A percentile compares a stretch with the other conserved stretches of the same genome.
phyloP scores from a whole-genome alignment of 2,329 filamentous ascomycete species.

The Hymenoscyphus infarciens region DNA sequence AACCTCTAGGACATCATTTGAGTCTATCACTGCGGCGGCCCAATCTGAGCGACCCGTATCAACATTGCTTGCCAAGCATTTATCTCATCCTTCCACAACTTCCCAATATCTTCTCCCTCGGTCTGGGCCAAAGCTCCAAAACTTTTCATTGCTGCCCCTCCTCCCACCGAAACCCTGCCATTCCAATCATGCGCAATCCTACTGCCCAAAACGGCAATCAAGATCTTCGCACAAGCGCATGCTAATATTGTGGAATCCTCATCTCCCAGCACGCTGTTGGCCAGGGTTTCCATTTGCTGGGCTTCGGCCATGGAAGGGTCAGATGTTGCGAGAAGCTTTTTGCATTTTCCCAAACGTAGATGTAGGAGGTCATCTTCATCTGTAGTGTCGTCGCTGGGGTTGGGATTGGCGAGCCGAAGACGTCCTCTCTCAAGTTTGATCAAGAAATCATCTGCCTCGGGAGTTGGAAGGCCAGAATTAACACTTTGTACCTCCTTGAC shows the following conservation, averaged over 20 bases:
- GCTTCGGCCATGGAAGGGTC: neutral
- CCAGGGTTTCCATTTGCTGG: neutral
- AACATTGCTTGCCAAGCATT: neutral
- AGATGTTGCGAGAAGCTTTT: neutral
- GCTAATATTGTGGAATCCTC: neutral
- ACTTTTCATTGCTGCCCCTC: neutral
- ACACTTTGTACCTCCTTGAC: neutral
- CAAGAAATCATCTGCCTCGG: neutral
- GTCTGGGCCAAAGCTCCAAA: neutral
- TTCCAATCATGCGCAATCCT: neutral
- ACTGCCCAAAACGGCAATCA: neutral
- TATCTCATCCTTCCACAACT: neutral
- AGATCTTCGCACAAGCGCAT: neutral
- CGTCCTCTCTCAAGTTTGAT: neutral
- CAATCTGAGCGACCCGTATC: neutral
- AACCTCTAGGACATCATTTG: too few relatives aligned
- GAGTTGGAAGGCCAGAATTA: neutral
- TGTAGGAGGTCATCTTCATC: neutral
- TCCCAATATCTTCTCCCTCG: neutral
- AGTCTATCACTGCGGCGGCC: neutral
- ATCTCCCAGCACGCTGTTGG: neutral
- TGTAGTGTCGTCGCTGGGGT: neutral
- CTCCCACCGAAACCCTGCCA: neutral
- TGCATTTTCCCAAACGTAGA: neutral
- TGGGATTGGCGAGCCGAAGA: neutral